These are phyloP conservation scores for Pythium oligandrum DNA, from an alignment of 352 stramenopile species.

Conservation along the genomic window DNA sequence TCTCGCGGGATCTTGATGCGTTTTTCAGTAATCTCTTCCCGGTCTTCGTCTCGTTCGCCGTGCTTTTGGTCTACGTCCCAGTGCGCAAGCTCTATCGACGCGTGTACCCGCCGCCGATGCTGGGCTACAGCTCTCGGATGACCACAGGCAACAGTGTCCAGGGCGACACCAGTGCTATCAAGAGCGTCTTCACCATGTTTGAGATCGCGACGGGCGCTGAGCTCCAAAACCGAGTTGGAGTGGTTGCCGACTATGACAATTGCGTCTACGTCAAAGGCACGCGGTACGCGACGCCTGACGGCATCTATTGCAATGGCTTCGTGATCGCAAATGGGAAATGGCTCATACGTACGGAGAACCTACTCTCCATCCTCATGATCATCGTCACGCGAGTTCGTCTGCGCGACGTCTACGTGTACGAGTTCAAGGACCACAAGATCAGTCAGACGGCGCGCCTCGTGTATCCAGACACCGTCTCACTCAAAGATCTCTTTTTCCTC, in stretches of 20 bases:
- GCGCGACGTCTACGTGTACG: not conserved
- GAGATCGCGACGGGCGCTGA: slow-evolving; percentile 15
- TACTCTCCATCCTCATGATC: slow-evolving; percentile 12
- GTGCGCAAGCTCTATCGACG: slow-evolving; percentile 7
- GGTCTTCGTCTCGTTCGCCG: slow-evolving; percentile 1
- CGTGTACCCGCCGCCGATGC: not conserved
- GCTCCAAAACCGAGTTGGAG: slow-evolving; percentile 12
- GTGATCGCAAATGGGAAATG: slow-evolving; percentile 19
- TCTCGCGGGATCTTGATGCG: not conserved
- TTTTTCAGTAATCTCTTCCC: slow-evolving; percentile 7
- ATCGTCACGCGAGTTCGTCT: not conserved
- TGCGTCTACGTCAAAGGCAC: slow-evolving; percentile 19
- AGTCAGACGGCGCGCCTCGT: slow-evolving; percentile 8
- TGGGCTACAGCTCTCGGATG: not conserved
- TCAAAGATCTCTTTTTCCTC: too few relatives aligned
- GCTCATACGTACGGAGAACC: slow-evolving; percentile 16
- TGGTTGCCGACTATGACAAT: slow-evolving; percentile 19
- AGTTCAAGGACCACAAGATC: not conserved
- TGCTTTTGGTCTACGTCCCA: slow-evolving; percentile 2
- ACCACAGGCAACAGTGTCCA: slow-evolving; percentile 5
- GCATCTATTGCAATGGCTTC: slow-evolving; percentile 23
- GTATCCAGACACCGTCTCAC: too few relatives aligned
- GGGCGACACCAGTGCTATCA: slow-evolving; percentile 2
- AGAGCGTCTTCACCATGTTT: slow-evolving; percentile 13
- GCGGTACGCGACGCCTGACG: slow-evolving; percentile 20